Conservation (phyloP, 1,284 basidiomycete genomes). For the Thecaphora thlaspeos region DNA sequence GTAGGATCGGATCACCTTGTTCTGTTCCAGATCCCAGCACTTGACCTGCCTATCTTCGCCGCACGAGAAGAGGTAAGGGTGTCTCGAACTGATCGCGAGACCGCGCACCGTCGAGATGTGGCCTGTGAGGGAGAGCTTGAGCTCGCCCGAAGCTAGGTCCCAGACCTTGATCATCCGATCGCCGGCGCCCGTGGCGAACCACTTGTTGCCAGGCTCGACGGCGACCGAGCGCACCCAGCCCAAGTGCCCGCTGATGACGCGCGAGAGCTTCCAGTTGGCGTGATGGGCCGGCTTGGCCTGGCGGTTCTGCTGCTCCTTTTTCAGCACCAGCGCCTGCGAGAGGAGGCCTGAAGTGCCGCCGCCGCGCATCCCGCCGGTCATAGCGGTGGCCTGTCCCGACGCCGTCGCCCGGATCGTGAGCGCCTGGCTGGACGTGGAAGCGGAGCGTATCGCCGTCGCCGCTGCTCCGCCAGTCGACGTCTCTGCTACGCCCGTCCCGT, state of each 20-base stretch:
- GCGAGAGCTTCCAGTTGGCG: slow-evolving; percentile 86
- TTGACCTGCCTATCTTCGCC: slow-evolving; percentile 99
- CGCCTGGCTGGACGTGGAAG: slow-evolving; percentile 18
- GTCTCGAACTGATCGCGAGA: slow-evolving; percentile 82
- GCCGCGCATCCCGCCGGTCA: slow-evolving; percentile 5
- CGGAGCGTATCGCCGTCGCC: too few species aligned
- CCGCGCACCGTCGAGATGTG: slow-evolving; percentile 97
- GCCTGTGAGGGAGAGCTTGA: slow-evolving; percentile 91
- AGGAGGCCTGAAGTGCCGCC: slow-evolving; percentile 27
- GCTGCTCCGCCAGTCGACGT: too few species aligned
- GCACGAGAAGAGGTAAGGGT: slow-evolving; percentile 95
- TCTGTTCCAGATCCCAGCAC: slow-evolving; percentile 98
- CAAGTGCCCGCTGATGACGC: slow-evolving; percentile 95
- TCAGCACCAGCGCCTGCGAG: slow-evolving; percentile 48
- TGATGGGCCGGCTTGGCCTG: slow-evolving; percentile 91
- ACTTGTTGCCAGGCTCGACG: slow-evolving; percentile 95
- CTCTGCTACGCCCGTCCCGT: slow-evolving; percentile 7
- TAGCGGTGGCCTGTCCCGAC: slow-evolving; percentile 6
- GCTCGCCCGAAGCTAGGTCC: slow-evolving; percentile 92
- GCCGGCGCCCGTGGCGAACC: slow-evolving; percentile 97
- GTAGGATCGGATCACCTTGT: slow-evolving; percentile 98
- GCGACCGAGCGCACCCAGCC: slow-evolving; percentile 97
- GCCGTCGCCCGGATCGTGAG: slow-evolving; percentile 15
- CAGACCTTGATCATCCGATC: slow-evolving; percentile 99
- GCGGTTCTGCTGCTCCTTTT: slow-evolving; percentile 64